These are phyloP conservation scores for Pythium sp. DNA, from an alignment of 352 stramenopile species.

Conservation along the genomic window DNA sequence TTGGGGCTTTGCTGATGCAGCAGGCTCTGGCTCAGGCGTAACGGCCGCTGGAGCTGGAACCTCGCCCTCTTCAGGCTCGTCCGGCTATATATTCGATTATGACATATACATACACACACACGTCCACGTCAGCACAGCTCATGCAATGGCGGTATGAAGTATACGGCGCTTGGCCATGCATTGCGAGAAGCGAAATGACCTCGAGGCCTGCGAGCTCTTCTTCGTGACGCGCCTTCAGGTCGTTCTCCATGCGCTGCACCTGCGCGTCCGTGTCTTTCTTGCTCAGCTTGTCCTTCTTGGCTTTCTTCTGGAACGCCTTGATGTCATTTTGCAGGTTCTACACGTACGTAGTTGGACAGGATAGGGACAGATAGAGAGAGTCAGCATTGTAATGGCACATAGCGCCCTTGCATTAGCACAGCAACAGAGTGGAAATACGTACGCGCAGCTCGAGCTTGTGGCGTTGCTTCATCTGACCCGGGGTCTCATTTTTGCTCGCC, in stretches of 20 bases:
- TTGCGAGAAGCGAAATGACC: slow-evolving; percentile 4
- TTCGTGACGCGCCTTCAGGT: slow-evolving; percentile 54
- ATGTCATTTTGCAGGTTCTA: slow-evolving; percentile 77
- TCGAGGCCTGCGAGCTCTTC: slow-evolving; percentile 43
- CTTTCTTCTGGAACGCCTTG: slow-evolving; percentile 82
- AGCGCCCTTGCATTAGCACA: neutral
- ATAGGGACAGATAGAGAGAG: neutral
- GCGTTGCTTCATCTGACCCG: slow-evolving; percentile 80
- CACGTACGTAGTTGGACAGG: neutral
- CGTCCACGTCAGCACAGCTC: neutral
- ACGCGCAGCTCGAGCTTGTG: slow-evolving; percentile 86
- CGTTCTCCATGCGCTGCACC: slow-evolving; percentile 53
- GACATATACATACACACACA: neutral
- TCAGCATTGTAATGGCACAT: neutral
- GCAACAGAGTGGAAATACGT: slow-evolving; percentile 14
- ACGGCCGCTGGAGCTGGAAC: slow-evolving; percentile 6
- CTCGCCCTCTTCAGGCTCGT: slow-evolving; percentile 15
- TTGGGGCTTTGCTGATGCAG: slow-evolving; percentile 20
- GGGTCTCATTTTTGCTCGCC: slow-evolving; percentile 60
- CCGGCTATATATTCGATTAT: neutral
- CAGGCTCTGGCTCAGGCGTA: neutral
- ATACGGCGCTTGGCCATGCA: neutral
- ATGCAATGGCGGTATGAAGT: neutral
- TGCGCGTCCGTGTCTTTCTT: slow-evolving; percentile 74
- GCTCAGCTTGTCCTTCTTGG: slow-evolving; percentile 77